Percentiles rank a stretch among this genome's conserved stretches.
These are phyloP conservation scores for Apiotrichum akiyoshidainum DNA, from an alignment of 1,284 basidiomycete genomes.

Conservation along the genomic window DNA sequence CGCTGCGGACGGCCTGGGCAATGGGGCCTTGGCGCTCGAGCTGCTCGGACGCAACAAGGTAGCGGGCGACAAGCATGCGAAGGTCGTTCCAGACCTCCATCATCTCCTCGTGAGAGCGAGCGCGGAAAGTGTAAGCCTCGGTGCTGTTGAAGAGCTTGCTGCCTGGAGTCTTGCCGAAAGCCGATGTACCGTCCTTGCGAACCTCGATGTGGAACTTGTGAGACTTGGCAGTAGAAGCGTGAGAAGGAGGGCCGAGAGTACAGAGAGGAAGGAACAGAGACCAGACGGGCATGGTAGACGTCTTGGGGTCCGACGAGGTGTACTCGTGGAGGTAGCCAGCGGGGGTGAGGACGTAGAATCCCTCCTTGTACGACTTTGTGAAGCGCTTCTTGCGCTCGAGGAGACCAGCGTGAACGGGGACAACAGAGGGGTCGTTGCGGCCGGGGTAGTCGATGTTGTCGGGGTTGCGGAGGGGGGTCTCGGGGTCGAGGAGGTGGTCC, in stretches of 20 bases:
- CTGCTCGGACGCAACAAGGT: slow-evolving; percentile 89
- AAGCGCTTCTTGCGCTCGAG: slow-evolving; percentile 97
- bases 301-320: slow-evolving; percentile 70
- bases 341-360: slow-evolving; percentile 89
- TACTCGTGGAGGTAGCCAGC: slow-evolving; percentile 96
- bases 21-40: slow-evolving; percentile 92
- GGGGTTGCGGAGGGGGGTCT: slow-evolving; percentile 83
- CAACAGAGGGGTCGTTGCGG: slow-evolving; percentile 86
- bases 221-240: slow-evolving; percentile 62
- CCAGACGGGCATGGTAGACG: slow-evolving; percentile 69
- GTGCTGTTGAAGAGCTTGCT: slow-evolving; percentile 56
- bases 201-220: slow-evolving; percentile 99
- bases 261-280: slow-evolving; percentile 91
- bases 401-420: slow-evolving; percentile 83
- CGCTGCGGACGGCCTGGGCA: slow-evolving; percentile 83
- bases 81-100: slow-evolving; percentile 99
- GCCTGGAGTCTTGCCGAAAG: slow-evolving; percentile 60
- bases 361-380: slow-evolving; percentile 82
- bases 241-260: slow-evolving; percentile 90
- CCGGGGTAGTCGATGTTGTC: slow-evolving; percentile 81
- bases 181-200: slow-evolving; percentile 64
- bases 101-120: slow-evolving; percentile 90
- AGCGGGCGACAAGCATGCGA: slow-evolving; percentile 91
- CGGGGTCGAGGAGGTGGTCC: slow-evolving; percentile 95
- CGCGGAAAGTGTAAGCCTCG: slow-evolving; percentile 84